These are phyloP conservation scores for Botryotinia narcissicola DNA, from an alignment of 2,329 filamentous ascomycete genomes.

Conservation along the genomic window DNA sequence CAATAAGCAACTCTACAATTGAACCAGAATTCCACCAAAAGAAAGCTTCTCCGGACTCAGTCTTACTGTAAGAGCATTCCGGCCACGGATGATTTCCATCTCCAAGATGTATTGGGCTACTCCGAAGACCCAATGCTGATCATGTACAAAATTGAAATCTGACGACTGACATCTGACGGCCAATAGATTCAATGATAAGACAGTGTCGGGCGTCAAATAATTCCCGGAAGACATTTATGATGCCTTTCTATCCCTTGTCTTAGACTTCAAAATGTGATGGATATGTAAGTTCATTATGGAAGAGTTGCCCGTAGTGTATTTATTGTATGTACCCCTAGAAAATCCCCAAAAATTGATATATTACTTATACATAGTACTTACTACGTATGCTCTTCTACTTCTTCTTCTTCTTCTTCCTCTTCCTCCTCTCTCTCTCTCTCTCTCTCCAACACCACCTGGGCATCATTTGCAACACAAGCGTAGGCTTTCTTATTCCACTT, in stretches of 20 bases:
- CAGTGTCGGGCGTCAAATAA: neutral
- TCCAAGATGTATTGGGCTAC: neutral
- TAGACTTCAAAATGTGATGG: neutral
- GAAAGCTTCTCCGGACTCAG: neutral
- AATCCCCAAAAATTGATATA: neutral
- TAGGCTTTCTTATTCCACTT: neutral
- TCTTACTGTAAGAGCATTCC: neutral
- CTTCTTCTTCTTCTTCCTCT: neutral
- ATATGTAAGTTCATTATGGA: neutral
- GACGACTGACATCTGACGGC: neutral
- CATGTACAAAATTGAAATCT: neutral
- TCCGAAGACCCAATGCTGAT: neutral
- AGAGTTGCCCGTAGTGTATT: neutral
- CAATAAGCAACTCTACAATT: neutral
- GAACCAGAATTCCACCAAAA: neutral
- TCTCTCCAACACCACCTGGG: neutral
- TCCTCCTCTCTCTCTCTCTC: no score
- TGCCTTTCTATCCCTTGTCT: neutral
- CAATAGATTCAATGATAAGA: neutral
- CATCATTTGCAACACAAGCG: neutral
- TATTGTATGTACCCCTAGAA: no score
- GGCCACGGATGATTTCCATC: neutral
- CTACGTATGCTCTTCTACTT: neutral
- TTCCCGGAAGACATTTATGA: neutral
- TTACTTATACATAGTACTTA: neutral